Percentiles rank a stretch among this genome's conserved stretches.
phyloP scores from a whole-genome alignment of 257 asterid genomes.

The Gentiana macrophylla region DNA sequence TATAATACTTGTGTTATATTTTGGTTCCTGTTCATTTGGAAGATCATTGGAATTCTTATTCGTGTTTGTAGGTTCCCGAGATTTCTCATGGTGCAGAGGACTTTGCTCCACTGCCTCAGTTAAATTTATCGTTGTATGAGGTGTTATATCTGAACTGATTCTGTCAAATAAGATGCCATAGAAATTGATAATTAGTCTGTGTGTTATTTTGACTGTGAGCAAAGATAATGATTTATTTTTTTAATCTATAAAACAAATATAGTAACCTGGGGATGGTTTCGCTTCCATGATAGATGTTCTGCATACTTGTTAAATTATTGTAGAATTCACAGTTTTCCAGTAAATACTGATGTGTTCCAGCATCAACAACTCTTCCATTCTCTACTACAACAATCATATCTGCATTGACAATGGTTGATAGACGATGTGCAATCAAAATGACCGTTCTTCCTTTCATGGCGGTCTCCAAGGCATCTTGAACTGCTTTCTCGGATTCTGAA shows the following conservation, averaged over 20 bases:
- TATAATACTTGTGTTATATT: conserved; percentile 19
- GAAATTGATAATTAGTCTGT: no score
- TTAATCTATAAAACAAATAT: no score
- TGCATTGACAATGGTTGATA: conserved; percentile 73
- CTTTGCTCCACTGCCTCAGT: conserved; percentile 23
- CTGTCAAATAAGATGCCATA: neutral
- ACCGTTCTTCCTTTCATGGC: conserved; percentile 77
- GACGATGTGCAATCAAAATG: conserved; percentile 71
- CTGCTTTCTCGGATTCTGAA: conserved; percentile 76
- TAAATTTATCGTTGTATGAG: conserved; percentile 30
- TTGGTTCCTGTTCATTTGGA: conserved; percentile 25
- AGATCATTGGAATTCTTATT: conserved; percentile 19
- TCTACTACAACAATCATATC: conserved; percentile 58
- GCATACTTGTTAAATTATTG: conserved; percentile 53
- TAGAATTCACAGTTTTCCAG: conserved; percentile 37
- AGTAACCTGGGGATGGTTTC: conserved; percentile 18
- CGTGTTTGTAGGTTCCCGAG: conserved; percentile 21
- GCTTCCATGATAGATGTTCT: conserved; percentile 41
- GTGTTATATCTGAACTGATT: conserved; percentile 6
- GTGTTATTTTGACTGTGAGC: no score
- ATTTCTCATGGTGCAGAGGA: conserved; percentile 30
- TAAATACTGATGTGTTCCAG: conserved; percentile 51
- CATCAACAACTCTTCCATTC: conserved; percentile 46
- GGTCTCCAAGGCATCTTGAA: conserved; percentile 70
- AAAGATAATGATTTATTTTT: no score